These are phyloP conservation scores for Zopfia rhizophila DNA, from an alignment of 2,329 filamentous ascomycete species.

Conservation along the genomic window DNA sequence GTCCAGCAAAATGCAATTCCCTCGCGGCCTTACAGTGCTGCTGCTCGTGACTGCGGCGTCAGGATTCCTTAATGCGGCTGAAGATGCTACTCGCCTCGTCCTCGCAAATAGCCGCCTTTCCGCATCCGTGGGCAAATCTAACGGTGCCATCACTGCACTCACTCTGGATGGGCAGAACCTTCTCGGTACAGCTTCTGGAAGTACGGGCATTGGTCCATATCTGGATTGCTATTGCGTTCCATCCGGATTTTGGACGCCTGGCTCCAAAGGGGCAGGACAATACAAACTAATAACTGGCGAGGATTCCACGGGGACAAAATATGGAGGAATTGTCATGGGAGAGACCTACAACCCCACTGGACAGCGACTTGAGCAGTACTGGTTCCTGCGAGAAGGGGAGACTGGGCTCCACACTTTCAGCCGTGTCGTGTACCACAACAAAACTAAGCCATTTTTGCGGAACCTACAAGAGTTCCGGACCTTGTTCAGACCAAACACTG, in stretches of 20 bases:
- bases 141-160: slow-evolving; percentile 55
- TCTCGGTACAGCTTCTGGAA: slow-evolving; percentile 58
- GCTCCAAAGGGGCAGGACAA: slow-evolving; percentile 58
- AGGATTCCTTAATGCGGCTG: slow-evolving; percentile 28
- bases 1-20: slow-evolving; percentile 29
- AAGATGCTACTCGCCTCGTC: slow-evolving; percentile 40
- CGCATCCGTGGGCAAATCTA: slow-evolving; percentile 56
- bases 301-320: slow-evolving; percentile 62
- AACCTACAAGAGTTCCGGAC: slow-evolving; percentile 71
- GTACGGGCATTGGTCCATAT: slow-evolving; percentile 65
- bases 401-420: slow-evolving; percentile 71
- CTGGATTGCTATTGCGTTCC: slow-evolving; percentile 73
- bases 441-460: slow-evolving; percentile 64
- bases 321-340: slow-evolving; percentile 69
- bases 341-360: slow-evolving; percentile 68
- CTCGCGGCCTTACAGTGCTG: slow-evolving; percentile 14
- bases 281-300: slow-evolving; percentile 64
- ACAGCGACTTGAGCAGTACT: slow-evolving; percentile 71
- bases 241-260: slow-evolving; percentile 69
- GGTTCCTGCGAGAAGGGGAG: slow-evolving; percentile 71
- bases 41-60: slow-evolving; percentile 23
- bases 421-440: slow-evolving; percentile 69
- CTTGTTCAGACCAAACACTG: slow-evolving; percentile 68
- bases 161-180: slow-evolving; percentile 63
- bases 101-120: slow-evolving; percentile 59